These are phyloP conservation scores for Scheffersomyces illinoinensis DNA, from an alignment of 1,139 yeast species.

Conservation along the genomic window DNA sequence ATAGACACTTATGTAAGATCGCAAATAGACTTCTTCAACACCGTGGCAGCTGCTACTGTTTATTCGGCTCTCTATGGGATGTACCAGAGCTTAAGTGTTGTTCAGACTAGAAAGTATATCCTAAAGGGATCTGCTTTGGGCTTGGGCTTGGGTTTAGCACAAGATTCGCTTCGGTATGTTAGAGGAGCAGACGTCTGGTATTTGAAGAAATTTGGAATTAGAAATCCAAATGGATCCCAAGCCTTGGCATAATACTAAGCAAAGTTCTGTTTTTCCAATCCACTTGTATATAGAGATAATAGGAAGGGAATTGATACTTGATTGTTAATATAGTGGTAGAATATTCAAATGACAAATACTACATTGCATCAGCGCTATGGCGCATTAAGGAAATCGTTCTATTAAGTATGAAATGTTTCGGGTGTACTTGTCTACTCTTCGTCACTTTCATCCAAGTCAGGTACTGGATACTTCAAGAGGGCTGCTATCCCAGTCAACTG, in stretches of 20 bases:
- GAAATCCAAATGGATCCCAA: conserved; percentile 11
- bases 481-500: conserved; percentile 93
- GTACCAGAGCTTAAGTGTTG: conserved; percentile 41
- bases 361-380: not conserved
- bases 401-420: not conserved
- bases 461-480: conserved; percentile 77
- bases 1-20: conserved; percentile 55
- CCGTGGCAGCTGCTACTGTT: conserved; percentile 54
- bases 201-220: conserved; percentile 28
- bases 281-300: not conserved
- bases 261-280: not conserved
- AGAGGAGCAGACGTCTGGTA: conserved; percentile 73
- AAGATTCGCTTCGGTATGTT: conserved; percentile 58
- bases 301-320: not conserved
- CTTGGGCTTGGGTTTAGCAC: conserved; percentile 57
- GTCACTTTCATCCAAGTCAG: conserved; percentile 76
- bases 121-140: conserved; percentile 61
- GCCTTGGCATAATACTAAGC: not conserved
- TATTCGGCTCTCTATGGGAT: conserved; percentile 56
- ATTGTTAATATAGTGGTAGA: not conserved
- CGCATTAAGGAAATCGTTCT: not conserved
- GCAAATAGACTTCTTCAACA: conserved; percentile 59
- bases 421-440: conserved; percentile 30
- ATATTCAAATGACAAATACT: not conserved
- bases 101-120: conserved; percentile 51